Evolutionary conservation across 257 asterid species (phyloP).

Genomic region (Nyctanthes arbortristis): DNA sequence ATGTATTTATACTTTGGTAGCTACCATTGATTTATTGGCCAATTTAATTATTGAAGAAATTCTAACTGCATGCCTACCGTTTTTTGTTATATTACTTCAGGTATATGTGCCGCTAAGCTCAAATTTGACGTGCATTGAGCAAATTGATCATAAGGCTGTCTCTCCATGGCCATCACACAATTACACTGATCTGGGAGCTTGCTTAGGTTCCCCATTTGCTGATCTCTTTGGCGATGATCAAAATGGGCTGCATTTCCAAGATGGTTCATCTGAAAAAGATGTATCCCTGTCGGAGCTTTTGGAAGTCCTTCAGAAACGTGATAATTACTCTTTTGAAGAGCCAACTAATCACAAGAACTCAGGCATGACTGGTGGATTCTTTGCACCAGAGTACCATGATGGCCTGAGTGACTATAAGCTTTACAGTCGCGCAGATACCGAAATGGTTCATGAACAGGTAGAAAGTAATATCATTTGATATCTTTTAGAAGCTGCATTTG

Average conservation of each 20-base stretch:
- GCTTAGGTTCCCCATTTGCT: conserved; percentile 61
- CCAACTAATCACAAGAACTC: conserved; percentile 22
- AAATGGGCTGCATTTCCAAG: conserved; percentile 56
- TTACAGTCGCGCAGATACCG: conserved; percentile 1
- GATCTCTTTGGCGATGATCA: conserved; percentile 65
- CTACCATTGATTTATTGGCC: conserved; percentile 6
- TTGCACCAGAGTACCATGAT: conserved; percentile 15
- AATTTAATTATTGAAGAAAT: conserved; percentile 3
- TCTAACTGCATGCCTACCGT: conserved; percentile 14
- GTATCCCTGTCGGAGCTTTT: conserved; percentile 59
- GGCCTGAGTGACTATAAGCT: conserved; percentile 12
- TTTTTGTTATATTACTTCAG: conserved; percentile 33
- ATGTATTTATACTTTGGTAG: conserved; percentile 2
- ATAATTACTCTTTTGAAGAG: conserved; percentile 32
- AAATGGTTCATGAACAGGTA: conserved; percentile 34
- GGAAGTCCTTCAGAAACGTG: conserved; percentile 50
- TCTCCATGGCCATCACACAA: conserved; percentile 21
- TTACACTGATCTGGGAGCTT: conserved; percentile 34
- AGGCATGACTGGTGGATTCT: conserved; percentile 25
- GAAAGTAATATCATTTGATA: conserved; percentile 1
- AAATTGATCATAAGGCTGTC: conserved; percentile 27
- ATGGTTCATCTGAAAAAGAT: conserved; percentile 73
- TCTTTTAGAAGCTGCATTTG: conserved; percentile 12
- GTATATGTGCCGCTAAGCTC: conserved; percentile 33
- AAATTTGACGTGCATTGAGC: conserved; percentile 29